Base-by-base conservation (phyloP, 169 alveolate species). In the Amoebophrya sp. region DNA sequence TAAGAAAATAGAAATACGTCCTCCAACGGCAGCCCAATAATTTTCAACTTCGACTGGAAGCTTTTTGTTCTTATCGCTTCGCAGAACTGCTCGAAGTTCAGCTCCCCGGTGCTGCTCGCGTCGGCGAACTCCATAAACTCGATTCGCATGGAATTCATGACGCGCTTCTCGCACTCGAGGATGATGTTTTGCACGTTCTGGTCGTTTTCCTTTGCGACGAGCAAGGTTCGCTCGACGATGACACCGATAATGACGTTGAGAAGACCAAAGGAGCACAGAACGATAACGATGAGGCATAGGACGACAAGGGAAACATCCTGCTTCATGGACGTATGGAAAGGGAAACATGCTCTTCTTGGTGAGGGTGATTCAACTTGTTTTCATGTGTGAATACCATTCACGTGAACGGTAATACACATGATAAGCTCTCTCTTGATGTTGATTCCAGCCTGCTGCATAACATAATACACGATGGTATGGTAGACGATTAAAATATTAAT, bases 221-320 rank as follows among this genome's bases (percentile, higher is more conserved):
- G 35, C 0, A 89, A 40, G 77, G 91, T 89, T 12, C 66, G 35
- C 40, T 89, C 91, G 25, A 89, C 91, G 77, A 89, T 89, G 40
- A 89, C 77, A 0, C 91, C 91, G 40, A 89, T 41, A 25, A 89
- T 66, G 14, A 89, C 83, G 47, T 89, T 89, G 77, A 89, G 7
- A 0, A 89, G 91, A 2, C 91, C 91, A 38, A 89, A 89, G 83
- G 40, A 38, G 41, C 83, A 40, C 35, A 89, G 77, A 77, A 89
- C 40, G 23, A 89, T 89, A 0, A 89, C 53, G 83, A 89, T 18
- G 40, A 89, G 40, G n/a, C 53, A 89, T 12, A 89, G 55, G 39
- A 89, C 40, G 25, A 89, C 91, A 40, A 89, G 53, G 40, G 39
- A 41, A 0, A 66, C 41, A 40, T 89, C 91, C 41, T 89, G 53